phyloP scores from a whole-genome alignment of 352 stramenopile genomes.

The Phytophthora pluvialis region DNA sequence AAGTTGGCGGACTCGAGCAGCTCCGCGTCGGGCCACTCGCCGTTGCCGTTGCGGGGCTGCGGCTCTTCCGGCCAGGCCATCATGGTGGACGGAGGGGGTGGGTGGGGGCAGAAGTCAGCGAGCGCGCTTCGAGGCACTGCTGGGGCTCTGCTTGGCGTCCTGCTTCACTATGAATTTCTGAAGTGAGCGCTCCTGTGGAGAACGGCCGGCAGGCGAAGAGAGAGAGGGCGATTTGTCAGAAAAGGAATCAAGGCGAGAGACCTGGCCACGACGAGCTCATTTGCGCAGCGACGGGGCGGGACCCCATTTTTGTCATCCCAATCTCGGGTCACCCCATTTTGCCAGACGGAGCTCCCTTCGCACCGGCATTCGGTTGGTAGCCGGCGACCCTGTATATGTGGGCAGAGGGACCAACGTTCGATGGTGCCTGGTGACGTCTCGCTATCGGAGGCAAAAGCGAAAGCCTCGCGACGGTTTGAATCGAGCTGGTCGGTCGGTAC shows the following conservation, averaged over 20 bases:
- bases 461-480: too few species aligned
- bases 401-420: too few species aligned
- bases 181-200: slow-evolving; percentile 21
- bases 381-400: too few species aligned
- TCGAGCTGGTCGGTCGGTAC: too few species aligned
- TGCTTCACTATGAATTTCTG: slow-evolving; percentile 31
- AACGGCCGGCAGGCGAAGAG: background rate
- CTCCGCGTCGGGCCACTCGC: slow-evolving; percentile 31
- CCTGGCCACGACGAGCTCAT: slow-evolving; percentile 1
- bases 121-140: background rate
- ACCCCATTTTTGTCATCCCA: background rate
- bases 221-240: slow-evolving; percentile 22
- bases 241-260: slow-evolving; percentile 22
- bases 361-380: too few species aligned
- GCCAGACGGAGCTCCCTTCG: too few species aligned
- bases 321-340: background rate
- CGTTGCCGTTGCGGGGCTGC: slow-evolving; percentile 15
- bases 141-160: background rate
- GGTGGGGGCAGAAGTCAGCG: background rate
- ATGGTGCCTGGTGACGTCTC: too few species aligned
- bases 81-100: slow-evolving; percentile 20
- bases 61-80: slow-evolving; percentile 47
- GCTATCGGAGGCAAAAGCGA: too few species aligned
- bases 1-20: slow-evolving; percentile 37
- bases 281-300: slow-evolving; percentile 4